Evolutionary conservation across 2,329 filamentous ascomycete genomes (phyloP).

Genomic region (Sporothrix euskadiensis): DNA sequence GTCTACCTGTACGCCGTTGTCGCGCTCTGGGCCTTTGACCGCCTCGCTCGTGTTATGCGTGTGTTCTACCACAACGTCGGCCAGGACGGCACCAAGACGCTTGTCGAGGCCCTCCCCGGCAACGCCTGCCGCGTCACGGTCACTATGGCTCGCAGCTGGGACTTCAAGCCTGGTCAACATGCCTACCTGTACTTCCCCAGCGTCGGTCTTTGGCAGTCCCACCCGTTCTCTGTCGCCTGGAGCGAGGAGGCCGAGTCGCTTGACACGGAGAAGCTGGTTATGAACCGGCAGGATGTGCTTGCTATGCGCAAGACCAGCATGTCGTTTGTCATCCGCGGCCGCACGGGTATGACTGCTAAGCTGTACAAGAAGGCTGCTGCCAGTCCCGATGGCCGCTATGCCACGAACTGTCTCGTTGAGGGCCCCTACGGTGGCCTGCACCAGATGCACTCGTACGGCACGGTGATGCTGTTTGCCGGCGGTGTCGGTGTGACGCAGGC

Average conservation of each 20-base stretch:
- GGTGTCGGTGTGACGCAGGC: conserved; percentile 81
- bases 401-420: conserved; percentile 68
- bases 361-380: conserved; percentile 68
- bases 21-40: conserved; percentile 67
- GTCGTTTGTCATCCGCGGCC: conserved; percentile 70
- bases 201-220: conserved; percentile 71
- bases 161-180: conserved; percentile 72
- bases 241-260: conserved; percentile 62
- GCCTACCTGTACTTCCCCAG: conserved; percentile 76
- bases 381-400: conserved; percentile 61
- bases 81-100: conserved; percentile 64
- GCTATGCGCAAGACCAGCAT: conserved; percentile 64
- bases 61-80: conserved; percentile 68
- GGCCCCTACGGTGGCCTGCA: conserved; percentile 76
- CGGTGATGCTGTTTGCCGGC: conserved; percentile 75
- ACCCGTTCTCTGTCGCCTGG: conserved; percentile 80
- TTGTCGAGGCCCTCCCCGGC: conserved; percentile 74
- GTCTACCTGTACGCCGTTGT: conserved; percentile 63
- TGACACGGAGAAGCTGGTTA: conserved; percentile 57
- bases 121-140: conserved; percentile 74
- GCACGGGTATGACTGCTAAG: conserved; percentile 70
- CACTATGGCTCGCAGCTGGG: conserved; percentile 74
- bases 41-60: conserved; percentile 58
- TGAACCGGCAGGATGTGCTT: conserved; percentile 59
- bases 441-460: conserved; percentile 72